phyloP scores from a whole-genome alignment of 2,329 filamentous ascomycete species.

The Thyridium curvatum region DNA sequence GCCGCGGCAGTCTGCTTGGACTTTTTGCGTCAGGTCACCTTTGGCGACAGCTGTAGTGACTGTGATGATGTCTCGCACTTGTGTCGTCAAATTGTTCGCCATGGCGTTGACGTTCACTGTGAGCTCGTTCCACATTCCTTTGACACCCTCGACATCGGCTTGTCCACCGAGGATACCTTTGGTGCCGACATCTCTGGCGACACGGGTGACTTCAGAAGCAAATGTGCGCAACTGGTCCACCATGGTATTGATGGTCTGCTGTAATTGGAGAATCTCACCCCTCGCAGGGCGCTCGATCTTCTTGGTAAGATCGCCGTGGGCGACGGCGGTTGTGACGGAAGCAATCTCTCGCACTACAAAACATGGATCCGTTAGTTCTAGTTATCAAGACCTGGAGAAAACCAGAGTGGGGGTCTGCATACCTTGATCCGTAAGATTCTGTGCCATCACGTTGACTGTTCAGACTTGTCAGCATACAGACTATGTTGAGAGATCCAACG shows the following conservation, averaged over 20 bases:
- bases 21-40: slow-evolving; percentile 94
- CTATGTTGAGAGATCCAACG: background rate
- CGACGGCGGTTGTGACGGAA: slow-evolving; percentile 76
- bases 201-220: slow-evolving; percentile 76
- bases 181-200: slow-evolving; percentile 77
- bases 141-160: slow-evolving; percentile 75
- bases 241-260: slow-evolving; percentile 87
- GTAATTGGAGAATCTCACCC: slow-evolving; percentile 75
- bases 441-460: slow-evolving; percentile 74
- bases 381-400: background rate
- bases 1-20: slow-evolving; percentile 85
- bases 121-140: slow-evolving; percentile 84
- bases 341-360: slow-evolving; percentile 72
- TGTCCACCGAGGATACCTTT: slow-evolving; percentile 79
- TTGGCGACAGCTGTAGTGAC: slow-evolving; percentile 67
- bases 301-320: slow-evolving; percentile 75
- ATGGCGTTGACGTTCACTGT: slow-evolving; percentile 84
- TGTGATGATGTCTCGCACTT: slow-evolving; percentile 91
- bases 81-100: slow-evolving; percentile 80
- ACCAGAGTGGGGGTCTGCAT: background rate
- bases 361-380: no score
- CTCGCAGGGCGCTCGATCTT: slow-evolving; percentile 77
- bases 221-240: slow-evolving; percentile 80
- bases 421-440: slow-evolving; percentile 73
- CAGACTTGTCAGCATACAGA: slow-evolving; percentile 11